These are phyloP conservation scores for Penicillium frequentans DNA, from an alignment of 2,329 filamentous ascomycete genomes.

Conservation along the genomic window DNA sequence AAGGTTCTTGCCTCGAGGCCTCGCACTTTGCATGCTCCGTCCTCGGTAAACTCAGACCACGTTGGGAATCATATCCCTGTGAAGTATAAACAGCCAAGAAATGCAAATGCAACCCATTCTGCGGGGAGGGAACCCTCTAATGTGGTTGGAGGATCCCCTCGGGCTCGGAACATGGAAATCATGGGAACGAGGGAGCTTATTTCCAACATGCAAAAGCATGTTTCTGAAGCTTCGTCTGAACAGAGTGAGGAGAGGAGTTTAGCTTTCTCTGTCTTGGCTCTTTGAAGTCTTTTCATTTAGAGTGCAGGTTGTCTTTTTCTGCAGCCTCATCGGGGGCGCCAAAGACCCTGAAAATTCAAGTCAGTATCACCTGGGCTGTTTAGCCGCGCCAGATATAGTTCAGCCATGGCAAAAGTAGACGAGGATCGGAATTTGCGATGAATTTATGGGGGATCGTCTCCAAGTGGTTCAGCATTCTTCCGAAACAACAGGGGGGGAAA, in stretches of 20 bases:
- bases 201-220: not conserved
- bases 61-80: not conserved
- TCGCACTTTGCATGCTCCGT: no score
- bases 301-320: not conserved
- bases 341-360: not conserved
- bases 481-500: not conserved
- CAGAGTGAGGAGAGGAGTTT: not conserved
- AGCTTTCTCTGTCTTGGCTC: not conserved
- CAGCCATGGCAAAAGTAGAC: not conserved
- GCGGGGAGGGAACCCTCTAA: not conserved
- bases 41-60: slow-evolving; percentile 1
- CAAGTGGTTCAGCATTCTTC: not conserved
- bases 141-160: not conserved
- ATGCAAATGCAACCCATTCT: not conserved
- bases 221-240: not conserved
- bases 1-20: no score
- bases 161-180: not conserved
- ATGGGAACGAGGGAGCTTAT: slow-evolving; percentile 7
- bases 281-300: not conserved
- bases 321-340: not conserved
- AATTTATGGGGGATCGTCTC: not conserved
- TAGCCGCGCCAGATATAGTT: not conserved
- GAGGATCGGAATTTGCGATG: not conserved
- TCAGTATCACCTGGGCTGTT: not conserved
- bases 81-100: not conserved